Evolutionary conservation across 2,329 filamentous ascomycete genomes (phyloP), one percentile per base, ranked within the genome.

Genomic region (Fusarium coicis): DNA sequence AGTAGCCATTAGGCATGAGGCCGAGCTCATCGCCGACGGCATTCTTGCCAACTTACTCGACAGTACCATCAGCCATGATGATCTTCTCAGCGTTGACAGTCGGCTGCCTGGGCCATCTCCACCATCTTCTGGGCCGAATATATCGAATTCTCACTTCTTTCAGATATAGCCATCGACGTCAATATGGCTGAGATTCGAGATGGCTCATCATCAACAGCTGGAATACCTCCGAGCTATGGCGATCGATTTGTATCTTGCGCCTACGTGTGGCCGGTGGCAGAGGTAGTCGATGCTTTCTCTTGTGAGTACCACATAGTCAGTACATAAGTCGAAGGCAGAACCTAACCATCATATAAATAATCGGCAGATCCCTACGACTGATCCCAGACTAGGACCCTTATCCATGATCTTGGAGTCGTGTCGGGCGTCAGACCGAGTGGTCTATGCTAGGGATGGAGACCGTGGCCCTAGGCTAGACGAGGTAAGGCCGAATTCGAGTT

Each of bases 1-100:
- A 85, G 76, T 85, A 85, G 18, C 84, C 83, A 34, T 62, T 57
- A 3, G 83, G 84, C 83, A 86, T 84, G 15, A 77, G 74, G 10
- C 81, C 79, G 10, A 81, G 63, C 7, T 83, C 81, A 14, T 84
- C 84, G 10, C 84, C 84, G n/a, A 85, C 75, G 46, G 83, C 83
- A 37, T 83, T 78, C 7, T 80, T 73, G 67, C 85, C 83, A 66
- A 85, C 78, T 55, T 82, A 80, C 76, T 85, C 82, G 55, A 85
- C 74, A 18, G 80, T 80, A 30, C 84, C 84, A 68, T 85, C 84
- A 16, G 82, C 79, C 63, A 84, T 78, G 40, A 78, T 72, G 19
- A 80, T 76, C 65, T 79, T 80, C 49, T 77, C 76, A n/a, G 78
- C 76, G 18, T 75, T 66, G 36, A 70, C 26, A 15, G 52, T 44